Conservation (phyloP, 345 rosid species). For the Iberis pinnata region DNA sequence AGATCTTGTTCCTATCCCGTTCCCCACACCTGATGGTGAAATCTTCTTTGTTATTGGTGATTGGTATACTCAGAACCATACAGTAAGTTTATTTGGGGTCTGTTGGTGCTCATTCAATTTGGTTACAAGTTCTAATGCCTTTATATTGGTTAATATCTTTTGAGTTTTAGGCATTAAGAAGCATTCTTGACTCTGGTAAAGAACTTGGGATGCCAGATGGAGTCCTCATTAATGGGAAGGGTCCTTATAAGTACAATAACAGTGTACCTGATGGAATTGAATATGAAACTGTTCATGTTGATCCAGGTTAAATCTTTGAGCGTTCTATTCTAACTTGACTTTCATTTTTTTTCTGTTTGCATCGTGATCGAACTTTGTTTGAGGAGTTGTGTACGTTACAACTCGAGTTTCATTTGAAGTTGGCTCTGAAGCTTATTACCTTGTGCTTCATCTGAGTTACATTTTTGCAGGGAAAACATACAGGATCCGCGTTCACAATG, state of each 20-base stretch:
- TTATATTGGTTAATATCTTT: slow-evolving; percentile 7
- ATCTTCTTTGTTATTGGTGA: slow-evolving; percentile 69
- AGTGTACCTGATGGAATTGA: slow-evolving; percentile 73
- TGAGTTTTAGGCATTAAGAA: slow-evolving; percentile 54
- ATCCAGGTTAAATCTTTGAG: slow-evolving; percentile 50
- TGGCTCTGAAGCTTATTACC: not conserved
- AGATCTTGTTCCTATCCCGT: slow-evolving; percentile 49
- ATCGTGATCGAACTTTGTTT: not conserved
- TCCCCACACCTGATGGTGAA: slow-evolving; percentile 68
- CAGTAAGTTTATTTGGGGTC: slow-evolving; percentile 42
- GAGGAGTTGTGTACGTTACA: too few relatives aligned
- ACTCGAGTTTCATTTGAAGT: too few relatives aligned
- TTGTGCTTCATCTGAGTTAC: not conserved
- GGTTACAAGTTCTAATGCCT: not conserved
- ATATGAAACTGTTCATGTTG: slow-evolving; percentile 56
- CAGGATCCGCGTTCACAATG: slow-evolving; percentile 75
- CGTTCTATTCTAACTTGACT: not conserved
- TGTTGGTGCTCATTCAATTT: not conserved
- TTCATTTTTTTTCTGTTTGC: not conserved
- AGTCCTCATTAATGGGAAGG: slow-evolving; percentile 90
- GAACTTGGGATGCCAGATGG: slow-evolving; percentile 96
- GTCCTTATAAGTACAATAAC: slow-evolving; percentile 69
- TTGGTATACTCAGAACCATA: slow-evolving; percentile 78
- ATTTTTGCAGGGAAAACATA: slow-evolving; percentile 81
- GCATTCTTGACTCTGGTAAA: slow-evolving; percentile 63